These are phyloP conservation scores for Phytophthora foliorum DNA, from an alignment of 352 stramenopile species.

Conservation along the genomic window DNA sequence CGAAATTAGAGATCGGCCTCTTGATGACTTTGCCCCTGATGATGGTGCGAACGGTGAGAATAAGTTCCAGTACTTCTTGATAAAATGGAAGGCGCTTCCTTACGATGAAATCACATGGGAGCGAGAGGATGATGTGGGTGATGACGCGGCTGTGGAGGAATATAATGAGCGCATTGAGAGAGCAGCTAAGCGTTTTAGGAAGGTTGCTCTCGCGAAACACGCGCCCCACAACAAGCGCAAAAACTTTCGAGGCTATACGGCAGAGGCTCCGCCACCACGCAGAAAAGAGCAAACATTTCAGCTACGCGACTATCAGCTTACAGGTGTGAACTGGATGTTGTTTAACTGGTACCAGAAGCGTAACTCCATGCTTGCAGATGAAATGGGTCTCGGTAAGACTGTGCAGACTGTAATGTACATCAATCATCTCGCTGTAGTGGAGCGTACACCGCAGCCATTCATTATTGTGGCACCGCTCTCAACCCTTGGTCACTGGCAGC, in stretches of 20 bases:
- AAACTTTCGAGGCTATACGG: slow-evolving; percentile 81
- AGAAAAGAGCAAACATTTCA: slow-evolving; percentile 73
- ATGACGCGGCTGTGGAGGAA: slow-evolving; percentile 79
- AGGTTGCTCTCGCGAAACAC: slow-evolving; percentile 46
- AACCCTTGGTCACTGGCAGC: slow-evolving; percentile 98
- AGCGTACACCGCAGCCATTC: slow-evolving; percentile 96
- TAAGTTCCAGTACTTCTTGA: slow-evolving; percentile 94
- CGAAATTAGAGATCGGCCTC: slow-evolving; percentile 81
- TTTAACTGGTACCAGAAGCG: slow-evolving; percentile 99
- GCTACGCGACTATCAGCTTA: slow-evolving; percentile 99
- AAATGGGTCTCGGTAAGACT: slow-evolving; percentile 98
- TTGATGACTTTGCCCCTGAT: slow-evolving; percentile 71
- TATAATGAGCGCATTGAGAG: slow-evolving; percentile 83
- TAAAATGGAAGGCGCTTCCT: slow-evolving; percentile 99
- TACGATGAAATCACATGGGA: slow-evolving; percentile 99
- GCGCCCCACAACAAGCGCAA: slow-evolving; percentile 58
- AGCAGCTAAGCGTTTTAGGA: slow-evolving; percentile 63
- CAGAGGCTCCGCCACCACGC: slow-evolving; percentile 63
- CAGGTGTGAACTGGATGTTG: slow-evolving; percentile 99
- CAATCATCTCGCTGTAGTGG: slow-evolving; percentile 96
- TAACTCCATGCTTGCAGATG: slow-evolving; percentile 99
- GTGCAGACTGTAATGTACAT: slow-evolving; percentile 96
- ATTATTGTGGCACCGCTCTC: slow-evolving; percentile 98
- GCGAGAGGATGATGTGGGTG: slow-evolving; percentile 95
- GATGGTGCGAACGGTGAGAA: slow-evolving; percentile 48